phyloP scores from a whole-genome alignment of 129 eudicot species.

The Helichrysum umbraculigerum region DNA sequence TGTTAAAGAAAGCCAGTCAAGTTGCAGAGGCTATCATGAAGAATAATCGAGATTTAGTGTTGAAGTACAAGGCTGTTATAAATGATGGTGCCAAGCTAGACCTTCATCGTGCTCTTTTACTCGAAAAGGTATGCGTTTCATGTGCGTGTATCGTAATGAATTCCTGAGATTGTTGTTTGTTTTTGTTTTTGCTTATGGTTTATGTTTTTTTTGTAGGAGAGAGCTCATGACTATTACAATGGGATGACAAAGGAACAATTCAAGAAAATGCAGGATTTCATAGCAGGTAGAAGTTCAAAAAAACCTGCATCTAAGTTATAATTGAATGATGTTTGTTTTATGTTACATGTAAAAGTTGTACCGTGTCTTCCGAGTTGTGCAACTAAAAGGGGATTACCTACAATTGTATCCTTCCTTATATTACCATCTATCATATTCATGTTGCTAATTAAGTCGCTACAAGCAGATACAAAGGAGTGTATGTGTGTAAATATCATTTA shows the following conservation, averaged over 20 bases:
- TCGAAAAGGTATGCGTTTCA: constrained; percentile 70
- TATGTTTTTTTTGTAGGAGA: constrained; percentile 47
- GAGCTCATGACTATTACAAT: constrained; percentile 87
- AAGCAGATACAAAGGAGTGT: neutral
- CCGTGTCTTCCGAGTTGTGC: neutral
- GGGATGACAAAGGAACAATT: constrained; percentile 98
- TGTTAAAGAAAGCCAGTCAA: constrained; percentile 77
- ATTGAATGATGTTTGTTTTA: neutral
- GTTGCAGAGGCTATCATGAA: constrained; percentile 80
- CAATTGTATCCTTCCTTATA: neutral
- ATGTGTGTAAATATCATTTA: no score
- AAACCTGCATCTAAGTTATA: constrained; percentile 70
- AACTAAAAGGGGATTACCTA: neutral
- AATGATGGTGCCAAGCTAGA: constrained; percentile 83
- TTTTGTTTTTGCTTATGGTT: neutral
- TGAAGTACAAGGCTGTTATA: constrained; percentile 87
- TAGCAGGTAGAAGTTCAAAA: constrained; percentile 70
- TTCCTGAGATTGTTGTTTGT: neutral
- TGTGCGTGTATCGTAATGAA: neutral
- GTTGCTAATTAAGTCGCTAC: neutral
- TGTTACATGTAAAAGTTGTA: constrained; percentile 5
- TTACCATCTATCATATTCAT: neutral
- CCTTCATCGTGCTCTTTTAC: constrained; percentile 67
- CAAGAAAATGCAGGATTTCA: constrained; percentile 94
- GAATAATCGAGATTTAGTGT: constrained; percentile 78